Evolutionary conservation across 345 rosid species (phyloP).

Genomic region (Dovyalis caffra): DNA sequence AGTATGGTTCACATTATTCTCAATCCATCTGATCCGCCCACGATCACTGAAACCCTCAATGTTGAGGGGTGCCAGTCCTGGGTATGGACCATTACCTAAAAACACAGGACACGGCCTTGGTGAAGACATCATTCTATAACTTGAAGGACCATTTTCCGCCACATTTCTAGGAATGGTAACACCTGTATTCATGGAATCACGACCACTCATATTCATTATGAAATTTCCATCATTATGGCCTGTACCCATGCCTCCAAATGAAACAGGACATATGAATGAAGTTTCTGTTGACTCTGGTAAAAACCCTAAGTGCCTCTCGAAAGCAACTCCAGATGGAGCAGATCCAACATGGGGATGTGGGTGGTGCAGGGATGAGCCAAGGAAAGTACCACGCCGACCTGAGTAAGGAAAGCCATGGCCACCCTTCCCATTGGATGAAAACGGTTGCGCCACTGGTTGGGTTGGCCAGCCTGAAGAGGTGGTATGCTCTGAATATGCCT

Average conservation of each 20-base stretch:
- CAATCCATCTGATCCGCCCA: constrained; percentile 58
- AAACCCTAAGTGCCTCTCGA: constrained; percentile 53
- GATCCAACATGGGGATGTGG: constrained; percentile 85
- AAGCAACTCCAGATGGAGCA: constrained; percentile 76
- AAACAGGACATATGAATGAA: constrained; percentile 45
- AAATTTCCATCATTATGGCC: constrained; percentile 39
- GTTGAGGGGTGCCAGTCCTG: constrained; percentile 44
- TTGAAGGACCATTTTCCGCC: constrained; percentile 50
- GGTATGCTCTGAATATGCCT: constrained; percentile 49
- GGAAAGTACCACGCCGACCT: constrained; percentile 50
- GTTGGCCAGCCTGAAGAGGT: constrained; percentile 61
- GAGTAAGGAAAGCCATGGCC: constrained; percentile 53
- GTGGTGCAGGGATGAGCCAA: constrained; percentile 57
- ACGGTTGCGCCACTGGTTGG: constrained; percentile 48
- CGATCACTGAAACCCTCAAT: constrained; percentile 65
- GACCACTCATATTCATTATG: constrained; percentile 48
- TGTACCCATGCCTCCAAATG: constrained; percentile 47
- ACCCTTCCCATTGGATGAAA: constrained; percentile 45
- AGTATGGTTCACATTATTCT: constrained; percentile 52
- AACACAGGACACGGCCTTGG: constrained; percentile 62
- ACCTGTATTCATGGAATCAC: constrained; percentile 27
- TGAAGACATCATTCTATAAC: constrained; percentile 73
- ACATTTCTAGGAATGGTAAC: constrained; percentile 35
- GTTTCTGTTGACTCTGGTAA: constrained; percentile 58
- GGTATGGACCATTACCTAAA: constrained; percentile 54